Evolutionary conservation across 2,329 filamentous ascomycete genomes (phyloP), one percentile per base, ranked within the genome.

Genomic region (Whalleya microplaca): DNA sequence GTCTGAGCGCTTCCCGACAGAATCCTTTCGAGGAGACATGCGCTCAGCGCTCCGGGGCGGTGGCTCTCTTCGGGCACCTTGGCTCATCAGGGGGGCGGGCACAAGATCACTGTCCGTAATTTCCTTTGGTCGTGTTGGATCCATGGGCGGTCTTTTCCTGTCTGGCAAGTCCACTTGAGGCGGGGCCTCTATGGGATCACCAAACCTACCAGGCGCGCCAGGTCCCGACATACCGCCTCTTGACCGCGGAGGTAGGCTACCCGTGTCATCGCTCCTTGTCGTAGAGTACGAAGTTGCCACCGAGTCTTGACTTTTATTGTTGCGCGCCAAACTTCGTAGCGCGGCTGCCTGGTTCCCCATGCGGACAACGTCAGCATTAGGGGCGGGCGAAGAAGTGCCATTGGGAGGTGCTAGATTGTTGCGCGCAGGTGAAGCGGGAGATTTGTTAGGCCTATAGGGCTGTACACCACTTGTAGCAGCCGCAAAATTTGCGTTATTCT

Each of bases 71-170:
- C 78, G 80, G 52, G 72, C 71, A 7, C 70, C 71, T 21, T 80
- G 78, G 62, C 81, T 84, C 73, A 83, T 82, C 42, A 86, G 66
- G 4, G 84, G 84, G 2, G 82, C 83, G 6, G 84, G 84, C 2
- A 86, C 82, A 37, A 86, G 71, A 50, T 83, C 80, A 46, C 78
- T 78, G 61, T 86, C 79, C 14, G 68, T 69, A 41, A 68, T 61
- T 45, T 73, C 79, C 48, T 79, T 76, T 7, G 82, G 82, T 29
- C 83, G 76, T 6, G 81, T 72, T 7, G 82, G 80, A 56, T 87
- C 83, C 84, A 90, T 88, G 0, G 86, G 85, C 1, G 87, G 87
- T 47, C 87, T 76, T 69, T 81, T 86, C 59, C 87, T 78, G 64
- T 89, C 86, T 0, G 87, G 87, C 1, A 84, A 79, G 32, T 77